These are phyloP conservation scores for Periconia digitata DNA, from an alignment of 2,329 filamentous ascomycete species.

Conservation along the genomic window DNA sequence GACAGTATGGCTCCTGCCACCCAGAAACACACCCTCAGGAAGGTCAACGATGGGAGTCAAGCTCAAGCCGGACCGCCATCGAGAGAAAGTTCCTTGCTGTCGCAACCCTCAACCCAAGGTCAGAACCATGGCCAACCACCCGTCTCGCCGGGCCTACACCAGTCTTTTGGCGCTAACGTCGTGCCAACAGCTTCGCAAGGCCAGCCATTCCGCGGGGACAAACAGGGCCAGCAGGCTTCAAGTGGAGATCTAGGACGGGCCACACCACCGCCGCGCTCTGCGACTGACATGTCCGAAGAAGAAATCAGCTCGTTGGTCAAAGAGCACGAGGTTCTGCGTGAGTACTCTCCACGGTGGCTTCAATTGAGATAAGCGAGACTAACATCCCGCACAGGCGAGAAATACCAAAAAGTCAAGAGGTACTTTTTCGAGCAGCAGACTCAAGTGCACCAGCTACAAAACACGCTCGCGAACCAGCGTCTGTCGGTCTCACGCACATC, in stretches of 20 bases:
- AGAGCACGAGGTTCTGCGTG: slow-evolving; percentile 54
- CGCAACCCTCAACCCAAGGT: slow-evolving; percentile 40
- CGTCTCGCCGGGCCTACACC: slow-evolving; percentile 38
- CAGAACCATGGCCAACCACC: slow-evolving; percentile 39
- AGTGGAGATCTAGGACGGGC: slow-evolving; percentile 41
- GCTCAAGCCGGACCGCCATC: slow-evolving; percentile 33
- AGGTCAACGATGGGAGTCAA: slow-evolving; percentile 35
- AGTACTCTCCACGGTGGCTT: slow-evolving; percentile 16
- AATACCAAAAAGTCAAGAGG: slow-evolving; percentile 97
- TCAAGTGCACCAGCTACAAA: slow-evolving; percentile 92
- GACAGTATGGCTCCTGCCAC: slow-evolving; percentile 35
- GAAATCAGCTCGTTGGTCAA: slow-evolving; percentile 51
- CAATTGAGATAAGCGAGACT: not conserved
- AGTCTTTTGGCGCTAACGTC: slow-evolving; percentile 49
- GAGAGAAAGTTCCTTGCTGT: slow-evolving; percentile 38
- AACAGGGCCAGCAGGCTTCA: slow-evolving; percentile 30
- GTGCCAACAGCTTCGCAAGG: slow-evolving; percentile 49
- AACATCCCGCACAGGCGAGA: slow-evolving; percentile 64
- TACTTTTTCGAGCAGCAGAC: slow-evolving; percentile 92
- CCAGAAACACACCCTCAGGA: slow-evolving; percentile 36
- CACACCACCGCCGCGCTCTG: slow-evolving; percentile 50
- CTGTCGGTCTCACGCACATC: slow-evolving; percentile 92
- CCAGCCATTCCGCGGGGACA: slow-evolving; percentile 45
- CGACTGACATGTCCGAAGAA: slow-evolving; percentile 51
- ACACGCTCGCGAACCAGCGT: slow-evolving; percentile 94